Base-by-base conservation (phyloP, 2,329 filamentous ascomycete genomes). In the Lecanicillium sp. region DNA sequence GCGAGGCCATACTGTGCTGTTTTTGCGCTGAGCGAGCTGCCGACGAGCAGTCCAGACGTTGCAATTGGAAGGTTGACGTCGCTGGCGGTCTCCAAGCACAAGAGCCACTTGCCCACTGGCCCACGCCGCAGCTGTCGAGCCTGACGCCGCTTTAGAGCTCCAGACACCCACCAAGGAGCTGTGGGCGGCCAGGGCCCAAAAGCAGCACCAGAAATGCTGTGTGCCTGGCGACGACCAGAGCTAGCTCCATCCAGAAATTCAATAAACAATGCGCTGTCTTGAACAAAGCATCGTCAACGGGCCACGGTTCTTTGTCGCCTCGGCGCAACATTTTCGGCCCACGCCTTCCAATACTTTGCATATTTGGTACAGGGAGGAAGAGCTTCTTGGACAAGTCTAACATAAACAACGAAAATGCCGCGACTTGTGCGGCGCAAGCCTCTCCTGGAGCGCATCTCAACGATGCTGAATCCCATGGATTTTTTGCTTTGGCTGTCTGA, bases 401-500 rank as follows among this genome's bases (percentile, higher is more conserved):
- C 22, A 30, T 19, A 17, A 33, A 32, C 9, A 20, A 38, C 43
- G 45, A 79, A 49, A 44, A 73, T 77, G 67, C 87, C 88, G 51
- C 80, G 82, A 53, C 75, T 95, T 45, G 80, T 98, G 50, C 87
- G 92, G 57, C 80, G 79, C 52, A 78, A 78, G 57, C 82, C 92
- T 57, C 73, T 95, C 49, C 57, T 65, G 20, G 83, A 96, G 71
- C 85, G 90, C 58, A 73, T 96, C 58, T 78, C 79, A 56, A 73
- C 84, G 41, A 79, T 79, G 59, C 67, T 95, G 43, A 90, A 96
- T 55, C 87, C 86, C 3, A 82, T 85, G 65, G 92, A 98, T 63
- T 85, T 90, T 54, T 65, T 92, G 38, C 77, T 98, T 14, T 95
- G 87, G 84, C 62, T 94, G 2, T 94, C 86, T 0, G 90, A 96